Conservation (phyloP, 345 rosid genomes). For the Eucalyptus tenuipes region DNA sequence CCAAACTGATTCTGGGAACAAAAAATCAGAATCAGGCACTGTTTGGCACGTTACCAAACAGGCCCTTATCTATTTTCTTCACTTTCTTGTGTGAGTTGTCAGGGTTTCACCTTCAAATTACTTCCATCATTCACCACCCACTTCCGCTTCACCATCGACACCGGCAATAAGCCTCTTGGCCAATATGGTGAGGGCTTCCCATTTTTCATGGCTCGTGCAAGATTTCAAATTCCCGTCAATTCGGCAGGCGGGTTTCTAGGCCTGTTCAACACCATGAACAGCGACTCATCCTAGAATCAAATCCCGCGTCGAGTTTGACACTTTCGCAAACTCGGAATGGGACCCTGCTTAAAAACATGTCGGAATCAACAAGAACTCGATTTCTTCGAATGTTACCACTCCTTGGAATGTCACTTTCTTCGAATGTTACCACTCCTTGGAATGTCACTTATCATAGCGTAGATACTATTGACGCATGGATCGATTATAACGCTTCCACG, state of each 20-base stretch:
- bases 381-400: neutral
- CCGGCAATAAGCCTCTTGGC: neutral
- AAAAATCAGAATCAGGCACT: too few species aligned
- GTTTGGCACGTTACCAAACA: too few species aligned
- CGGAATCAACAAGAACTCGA: constrained; percentile 5
- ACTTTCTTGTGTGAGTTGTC: too few species aligned
- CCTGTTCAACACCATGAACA: constrained; percentile 2
- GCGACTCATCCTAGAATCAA: neutral
- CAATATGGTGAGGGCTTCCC: constrained; percentile 3
- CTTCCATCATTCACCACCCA: neutral
- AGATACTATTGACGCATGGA: constrained; percentile 9
- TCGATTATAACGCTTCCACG: constrained; percentile 16
- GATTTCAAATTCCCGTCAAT: constrained; percentile 8
- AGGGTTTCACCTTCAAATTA: too few species aligned
- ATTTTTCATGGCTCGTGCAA: constrained; percentile 13
- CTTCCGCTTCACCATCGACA: constrained; percentile 4
- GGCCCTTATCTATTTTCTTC: too few species aligned
- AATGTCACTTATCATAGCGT: constrained; percentile 9
- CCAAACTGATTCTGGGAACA: too few species aligned
- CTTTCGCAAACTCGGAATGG: constrained; percentile 3
- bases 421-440: constrained; percentile 8
- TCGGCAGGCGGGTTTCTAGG: constrained; percentile 12
- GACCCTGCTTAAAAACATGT: constrained; percentile 13
- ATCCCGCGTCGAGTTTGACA: constrained; percentile 5
- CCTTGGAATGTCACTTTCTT: constrained; percentile 16